Evolutionary conservation across 495 filamentous ascomycete genomes (phyloP).

Genomic region (Lepidopterella palustris): DNA sequence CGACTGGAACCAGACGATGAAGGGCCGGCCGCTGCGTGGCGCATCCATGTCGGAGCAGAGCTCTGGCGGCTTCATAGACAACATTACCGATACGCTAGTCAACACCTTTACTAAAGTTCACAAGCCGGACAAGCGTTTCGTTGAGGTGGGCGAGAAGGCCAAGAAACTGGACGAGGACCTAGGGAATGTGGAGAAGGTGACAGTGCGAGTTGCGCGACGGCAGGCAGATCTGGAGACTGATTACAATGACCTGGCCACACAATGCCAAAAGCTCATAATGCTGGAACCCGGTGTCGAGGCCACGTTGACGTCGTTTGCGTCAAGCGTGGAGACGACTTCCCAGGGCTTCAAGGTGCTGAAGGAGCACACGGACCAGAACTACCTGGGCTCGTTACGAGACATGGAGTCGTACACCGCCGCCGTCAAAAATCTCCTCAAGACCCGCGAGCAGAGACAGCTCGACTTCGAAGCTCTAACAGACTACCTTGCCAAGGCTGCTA

Average conservation of each 20-base stretch:
- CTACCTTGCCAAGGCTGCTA: slow-evolving; percentile 81
- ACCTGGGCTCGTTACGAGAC: slow-evolving; percentile 81
- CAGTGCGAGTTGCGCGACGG: slow-evolving; percentile 79
- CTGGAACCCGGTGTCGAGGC: slow-evolving; percentile 84
- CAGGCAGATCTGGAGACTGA: slow-evolving; percentile 86
- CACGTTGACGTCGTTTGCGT: slow-evolving; percentile 74
- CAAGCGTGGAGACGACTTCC: slow-evolving; percentile 75
- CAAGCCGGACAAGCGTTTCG: slow-evolving; percentile 90
- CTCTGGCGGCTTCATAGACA: slow-evolving; percentile 69
- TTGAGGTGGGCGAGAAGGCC: slow-evolving; percentile 86
- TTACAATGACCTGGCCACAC: slow-evolving; percentile 78
- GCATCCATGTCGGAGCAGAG: slow-evolving; percentile 49
- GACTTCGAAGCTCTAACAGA: slow-evolving; percentile 95
- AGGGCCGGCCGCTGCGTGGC: slow-evolving; percentile 57
- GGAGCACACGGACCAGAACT: slow-evolving; percentile 93
- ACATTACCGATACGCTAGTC: slow-evolving; percentile 90
- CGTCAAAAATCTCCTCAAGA: slow-evolving; percentile 80
- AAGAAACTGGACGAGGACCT: slow-evolving; percentile 95
- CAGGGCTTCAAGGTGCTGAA: slow-evolving; percentile 66
- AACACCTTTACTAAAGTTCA: slow-evolving; percentile 96
- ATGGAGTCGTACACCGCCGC: slow-evolving; percentile 87
- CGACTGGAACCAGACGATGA: slow-evolving; percentile 97
- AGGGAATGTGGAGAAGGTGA: slow-evolving; percentile 84
- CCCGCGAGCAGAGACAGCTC: slow-evolving; percentile 93
- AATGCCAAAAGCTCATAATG: slow-evolving; percentile 85